Evolutionary conservation across 176 grass and related monocot species (phyloP).

Genomic region (Typha latifolia): DNA sequence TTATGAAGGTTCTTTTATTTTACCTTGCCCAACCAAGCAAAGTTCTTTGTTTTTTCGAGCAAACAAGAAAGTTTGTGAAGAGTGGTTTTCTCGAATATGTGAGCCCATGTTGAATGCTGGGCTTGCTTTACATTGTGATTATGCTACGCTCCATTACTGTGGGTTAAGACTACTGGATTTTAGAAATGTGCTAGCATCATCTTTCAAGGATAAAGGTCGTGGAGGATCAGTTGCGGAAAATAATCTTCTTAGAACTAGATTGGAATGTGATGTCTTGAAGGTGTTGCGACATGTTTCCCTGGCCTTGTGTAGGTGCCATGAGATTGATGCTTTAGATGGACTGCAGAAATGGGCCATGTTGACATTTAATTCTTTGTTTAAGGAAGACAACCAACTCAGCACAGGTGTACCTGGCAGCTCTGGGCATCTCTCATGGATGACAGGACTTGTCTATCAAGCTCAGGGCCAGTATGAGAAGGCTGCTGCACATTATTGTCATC

Average conservation of each 20-base stretch:
- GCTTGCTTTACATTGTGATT: constrained; percentile 64
- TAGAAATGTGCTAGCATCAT: constrained; percentile 47
- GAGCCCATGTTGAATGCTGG: constrained; percentile 97
- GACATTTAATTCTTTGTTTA: constrained; percentile 62
- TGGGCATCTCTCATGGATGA: constrained; percentile 78
- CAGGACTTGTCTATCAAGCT: constrained; percentile 79
- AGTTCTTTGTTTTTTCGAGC: constrained; percentile 87
- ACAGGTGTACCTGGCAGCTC: constrained; percentile 30
- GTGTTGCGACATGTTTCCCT: constrained; percentile 72
- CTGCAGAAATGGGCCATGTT: constrained; percentile 67
- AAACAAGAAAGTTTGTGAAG: constrained; percentile 94
- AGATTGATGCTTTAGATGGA: constrained; percentile 76
- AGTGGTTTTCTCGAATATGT: constrained; percentile 99
- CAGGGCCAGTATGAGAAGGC: constrained; percentile 90
- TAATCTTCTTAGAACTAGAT: constrained; percentile 50
- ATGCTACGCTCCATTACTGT: constrained; percentile 77
- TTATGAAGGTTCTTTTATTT: constrained; percentile 92
- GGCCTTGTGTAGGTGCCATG: constrained; percentile 73
- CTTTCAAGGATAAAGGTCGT: constrained; percentile 54
- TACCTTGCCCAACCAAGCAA: constrained; percentile 52
- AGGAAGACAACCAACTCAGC: constrained; percentile 37
- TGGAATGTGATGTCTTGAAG: constrained; percentile 66
- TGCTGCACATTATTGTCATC: constrained; percentile 81
- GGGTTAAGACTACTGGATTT: constrained; percentile 58
- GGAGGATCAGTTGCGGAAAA: constrained; percentile 40